Base-by-base conservation (phyloP, 2,329 filamentous ascomycete genomes). In the Xylaria sp. region DNA sequence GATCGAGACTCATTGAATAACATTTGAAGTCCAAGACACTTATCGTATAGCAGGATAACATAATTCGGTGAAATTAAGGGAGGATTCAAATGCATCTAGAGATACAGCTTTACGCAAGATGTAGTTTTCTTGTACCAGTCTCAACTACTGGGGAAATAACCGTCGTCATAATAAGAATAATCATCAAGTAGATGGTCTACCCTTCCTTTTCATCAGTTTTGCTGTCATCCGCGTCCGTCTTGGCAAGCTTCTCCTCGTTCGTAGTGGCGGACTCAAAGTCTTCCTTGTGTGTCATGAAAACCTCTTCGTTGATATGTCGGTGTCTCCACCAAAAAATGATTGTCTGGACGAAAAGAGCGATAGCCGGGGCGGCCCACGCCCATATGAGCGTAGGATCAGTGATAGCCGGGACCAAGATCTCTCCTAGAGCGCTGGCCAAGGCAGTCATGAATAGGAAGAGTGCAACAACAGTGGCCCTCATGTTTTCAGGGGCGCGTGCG, bases 401-500 rank as follows among this genome's bases (percentile, higher is more conserved):
- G 5, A 82, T 81, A 0, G 80, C 75, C 0, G 83, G 82, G 25
- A 81, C 78, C 25, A 85, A 71, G 0, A 83, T 82, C 71, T 84
- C 79, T 33, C 81, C 81, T 7, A 86, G 73, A 1, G 87, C 87
- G 46, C 83, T 84, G 3, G 86, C 86, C 69, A 90, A 82, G 0
- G 88, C 88, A 65, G 85, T 88, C 72, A 86, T 89, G 71, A 90
- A 83, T 9, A 89, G 80, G 73, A 83, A 87, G 67, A 90, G 80
- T 0, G 87, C 84, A 74, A 87, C 83, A 33, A 90, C 85, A 15
- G 87, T 85, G 2, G 85, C 86, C 75, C 87, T 85, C 89, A 92
- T 91, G 75, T 87, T 86, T 64, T 85, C 85, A 1, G 90, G 90
- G 0, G 90, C 89, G 75, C 91, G 90, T 74, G 88, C 89, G 79